Evolutionary conservation across 345 rosid genomes (phyloP).

Genomic region (Eucalyptus microcorys): DNA sequence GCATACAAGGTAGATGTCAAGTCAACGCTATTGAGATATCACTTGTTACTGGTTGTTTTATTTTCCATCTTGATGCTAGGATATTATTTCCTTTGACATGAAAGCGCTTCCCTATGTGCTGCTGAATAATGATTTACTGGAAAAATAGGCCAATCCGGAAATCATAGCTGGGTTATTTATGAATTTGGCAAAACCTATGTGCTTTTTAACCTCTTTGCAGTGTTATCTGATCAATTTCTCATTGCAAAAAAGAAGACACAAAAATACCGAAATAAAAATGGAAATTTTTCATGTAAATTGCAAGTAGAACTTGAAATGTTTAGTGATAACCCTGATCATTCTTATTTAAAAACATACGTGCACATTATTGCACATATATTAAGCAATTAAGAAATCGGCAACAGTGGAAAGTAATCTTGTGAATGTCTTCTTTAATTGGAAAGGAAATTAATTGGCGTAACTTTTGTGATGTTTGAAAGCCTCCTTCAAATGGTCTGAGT

Average conservation of each 20-base stretch:
- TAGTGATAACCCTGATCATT: neutral
- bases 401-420: neutral
- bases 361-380: neutral
- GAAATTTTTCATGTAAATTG: neutral
- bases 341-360: neutral
- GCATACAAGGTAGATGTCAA: slow-evolving; percentile 68
- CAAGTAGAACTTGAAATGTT: neutral
- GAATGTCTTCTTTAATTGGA: slow-evolving; percentile 8
- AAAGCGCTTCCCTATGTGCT: neutral
- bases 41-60: slow-evolving; percentile 22
- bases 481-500: neutral
- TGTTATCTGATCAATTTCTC: neutral
- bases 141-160: neutral
- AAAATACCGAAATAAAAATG: neutral
- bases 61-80: slow-evolving; percentile 33
- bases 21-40: slow-evolving; percentile 39
- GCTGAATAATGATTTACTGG: neutral
- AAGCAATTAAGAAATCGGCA: neutral
- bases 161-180: neutral
- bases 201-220: neutral
- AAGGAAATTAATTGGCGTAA: slow-evolving; percentile 9
- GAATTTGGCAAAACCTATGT: neutral
- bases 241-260: neutral
- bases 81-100: neutral
- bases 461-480: neutral